Evolutionary conservation across 139 green algal genomes (phyloP), one percentile per base, ranked within the genome.

Genomic region (Deuterostichococcus epilithicus): DNA sequence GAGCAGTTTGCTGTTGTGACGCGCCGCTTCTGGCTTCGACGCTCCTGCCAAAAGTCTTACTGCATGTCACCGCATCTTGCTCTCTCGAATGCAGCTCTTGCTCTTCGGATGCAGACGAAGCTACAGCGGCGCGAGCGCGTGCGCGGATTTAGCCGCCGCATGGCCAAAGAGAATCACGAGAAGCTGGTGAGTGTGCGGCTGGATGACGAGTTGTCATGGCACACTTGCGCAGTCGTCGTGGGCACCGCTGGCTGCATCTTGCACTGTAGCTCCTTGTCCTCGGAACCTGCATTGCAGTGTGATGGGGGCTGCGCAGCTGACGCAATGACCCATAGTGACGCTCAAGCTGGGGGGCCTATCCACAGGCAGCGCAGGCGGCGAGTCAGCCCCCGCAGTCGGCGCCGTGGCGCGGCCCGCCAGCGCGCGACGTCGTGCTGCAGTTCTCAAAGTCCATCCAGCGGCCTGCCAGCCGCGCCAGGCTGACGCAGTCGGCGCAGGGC

Each of bases 81-180:
- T n/a, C n/a, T n/a, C n/a, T n/a, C n/a, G n/a, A n/a, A n/a, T n/a
- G n/a, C n/a, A n/a, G n/a, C n/a, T n/a, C n/a, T n/a, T n/a, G n/a
- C n/a, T n/a, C n/a, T n/a, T n/a, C n/a, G n/a, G n/a, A n/a, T n/a
- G n/a, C 30, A 45, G 73, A 44, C 68, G 15, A 74, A 90, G 82
- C 70, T 81, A 20, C 81, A 90, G 78, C 82, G 85, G n/a, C 76
- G 78, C 28, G 86, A 94, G 68, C 71, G 73, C 0, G 66, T 92
- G 52, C 86, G 87, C 65, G 74, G 84, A 72, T 75, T 93, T 70
- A 80, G 84, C 26, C 74, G 52, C 52, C 8, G 52, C 10, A 63
- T 20, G 10, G 52, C 52, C 52, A 63, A 63, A 63, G 13, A n/a
- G 52, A 63, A 63, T 28, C 52, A 63, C 20, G 52, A 63, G 52